Evolutionary conservation across 75 land plant genomes (phyloP).

Genomic region (Cupressus sempervirens): DNA sequence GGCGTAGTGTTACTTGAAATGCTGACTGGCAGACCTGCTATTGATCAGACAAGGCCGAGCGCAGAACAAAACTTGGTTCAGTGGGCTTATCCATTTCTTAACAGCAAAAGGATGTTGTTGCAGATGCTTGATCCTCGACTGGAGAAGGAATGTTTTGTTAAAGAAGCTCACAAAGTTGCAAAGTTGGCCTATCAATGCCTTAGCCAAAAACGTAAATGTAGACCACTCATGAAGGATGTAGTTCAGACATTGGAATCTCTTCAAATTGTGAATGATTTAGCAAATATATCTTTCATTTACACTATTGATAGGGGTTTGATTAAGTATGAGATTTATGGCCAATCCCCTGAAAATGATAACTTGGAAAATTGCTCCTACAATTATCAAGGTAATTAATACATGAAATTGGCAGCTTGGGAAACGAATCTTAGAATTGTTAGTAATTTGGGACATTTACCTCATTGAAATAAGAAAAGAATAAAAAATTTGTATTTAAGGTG

Average conservation of each 20-base stretch:
- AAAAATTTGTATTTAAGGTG: no score
- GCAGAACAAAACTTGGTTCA: constrained; percentile 61
- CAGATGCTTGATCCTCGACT: constrained; percentile 45
- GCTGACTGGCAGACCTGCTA: constrained; percentile 46
- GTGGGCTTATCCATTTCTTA: constrained; percentile 54
- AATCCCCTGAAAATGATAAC: neutral
- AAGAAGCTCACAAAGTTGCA: constrained; percentile 47
- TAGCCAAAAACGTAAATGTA: constrained; percentile 52
- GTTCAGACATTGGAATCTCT: constrained; percentile 65
- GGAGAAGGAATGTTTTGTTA: constrained; percentile 52
- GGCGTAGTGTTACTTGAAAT: constrained; percentile 81
- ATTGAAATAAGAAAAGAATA: no score
- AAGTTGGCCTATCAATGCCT: constrained; percentile 34
- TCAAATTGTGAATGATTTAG: constrained; percentile 28
- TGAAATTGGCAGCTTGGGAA: no score
- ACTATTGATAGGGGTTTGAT: neutral
- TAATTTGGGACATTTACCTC: no score
- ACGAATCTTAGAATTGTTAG: no score
- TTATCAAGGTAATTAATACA: no score
- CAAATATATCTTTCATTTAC: constrained; percentile 2
- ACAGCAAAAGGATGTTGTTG: no score
- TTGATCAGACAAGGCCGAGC: constrained; percentile 55
- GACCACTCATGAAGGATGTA: constrained; percentile 74
- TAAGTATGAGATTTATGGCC: neutral
- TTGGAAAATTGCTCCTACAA: no score